Evolutionary conservation across 1,284 basidiomycete species (phyloP).

Genomic region (Ceraceosorus bombacis): DNA sequence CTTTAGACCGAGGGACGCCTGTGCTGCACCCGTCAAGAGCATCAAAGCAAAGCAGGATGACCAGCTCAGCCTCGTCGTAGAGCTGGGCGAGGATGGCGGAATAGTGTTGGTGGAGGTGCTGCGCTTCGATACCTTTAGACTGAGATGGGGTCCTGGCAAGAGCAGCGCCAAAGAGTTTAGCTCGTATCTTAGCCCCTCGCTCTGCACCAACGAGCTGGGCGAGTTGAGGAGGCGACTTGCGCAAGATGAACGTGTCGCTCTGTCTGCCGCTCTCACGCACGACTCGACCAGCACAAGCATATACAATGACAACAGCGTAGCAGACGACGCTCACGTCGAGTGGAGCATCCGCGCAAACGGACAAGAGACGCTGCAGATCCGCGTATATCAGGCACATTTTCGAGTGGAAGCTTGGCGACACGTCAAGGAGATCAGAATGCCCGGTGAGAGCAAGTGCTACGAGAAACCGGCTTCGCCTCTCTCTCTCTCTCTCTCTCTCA

Average conservation of each 20-base stretch:
- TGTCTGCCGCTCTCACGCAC: background rate
- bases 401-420: constrained; percentile 3
- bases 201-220: constrained; percentile 1
- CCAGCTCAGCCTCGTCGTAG: constrained; percentile 1
- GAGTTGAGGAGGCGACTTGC: background rate
- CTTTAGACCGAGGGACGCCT: background rate
- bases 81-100: background rate
- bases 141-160: constrained; percentile 5
- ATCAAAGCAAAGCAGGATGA: background rate
- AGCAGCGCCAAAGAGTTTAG: background rate
- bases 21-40: background rate
- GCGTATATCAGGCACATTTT: background rate
- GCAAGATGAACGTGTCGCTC: constrained; percentile 4
- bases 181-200: background rate
- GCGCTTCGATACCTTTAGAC: constrained; percentile 6
- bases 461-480: too few species aligned
- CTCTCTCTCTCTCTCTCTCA: too few species aligned
- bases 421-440: background rate
- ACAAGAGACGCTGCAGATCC: constrained; percentile 4
- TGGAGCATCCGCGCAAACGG: constrained; percentile 5
- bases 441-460: background rate
- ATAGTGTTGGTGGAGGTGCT: constrained; percentile 3
- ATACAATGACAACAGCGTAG: background rate
- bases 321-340: constrained; percentile 3
- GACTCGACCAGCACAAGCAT: background rate